phyloP scores from a whole-genome alignment of 2,329 filamentous ascomycete genomes.

The Penicillium sp. region DNA sequence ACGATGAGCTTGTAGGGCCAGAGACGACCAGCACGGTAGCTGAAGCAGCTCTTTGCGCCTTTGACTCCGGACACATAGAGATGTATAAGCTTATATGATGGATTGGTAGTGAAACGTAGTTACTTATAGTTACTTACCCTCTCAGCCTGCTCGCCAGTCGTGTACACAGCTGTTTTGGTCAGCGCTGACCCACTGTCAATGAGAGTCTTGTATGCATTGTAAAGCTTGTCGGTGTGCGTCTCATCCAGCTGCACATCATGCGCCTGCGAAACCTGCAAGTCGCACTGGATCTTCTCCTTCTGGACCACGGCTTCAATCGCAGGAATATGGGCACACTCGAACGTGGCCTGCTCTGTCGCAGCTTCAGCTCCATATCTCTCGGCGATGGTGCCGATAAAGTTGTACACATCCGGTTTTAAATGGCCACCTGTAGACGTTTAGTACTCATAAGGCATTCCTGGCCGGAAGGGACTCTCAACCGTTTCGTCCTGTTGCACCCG shows the following conservation, averaged over 20 bases:
- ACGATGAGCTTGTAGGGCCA: constrained; percentile 80
- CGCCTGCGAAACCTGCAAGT: constrained; percentile 46
- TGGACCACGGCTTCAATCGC: constrained; percentile 47
- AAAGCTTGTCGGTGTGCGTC: constrained; percentile 25
- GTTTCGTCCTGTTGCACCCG: constrained; percentile 51
- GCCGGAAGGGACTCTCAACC: constrained; percentile 26
- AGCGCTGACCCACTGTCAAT: background rate
- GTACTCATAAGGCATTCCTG: background rate
- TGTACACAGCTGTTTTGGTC: background rate
- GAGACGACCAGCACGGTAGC: constrained; percentile 39
- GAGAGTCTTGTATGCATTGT: background rate
- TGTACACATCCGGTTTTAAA: constrained; percentile 48
- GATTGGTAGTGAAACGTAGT: background rate
- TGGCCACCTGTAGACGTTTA: constrained; percentile 38
- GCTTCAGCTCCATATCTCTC: constrained; percentile 39
- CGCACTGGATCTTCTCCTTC: constrained; percentile 50
- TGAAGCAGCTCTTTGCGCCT: constrained; percentile 41
- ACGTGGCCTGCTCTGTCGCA: constrained; percentile 44
- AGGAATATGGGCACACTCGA: constrained; percentile 45
- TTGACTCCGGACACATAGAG: constrained; percentile 12
- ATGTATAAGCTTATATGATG: background rate
- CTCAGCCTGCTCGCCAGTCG: background rate
- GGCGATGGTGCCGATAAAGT: constrained; percentile 41
- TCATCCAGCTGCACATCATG: constrained; percentile 47
- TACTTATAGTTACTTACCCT: background rate